Conservation (phyloP, 306 rosid genomes). For the Abrus pulchellus region DNA sequence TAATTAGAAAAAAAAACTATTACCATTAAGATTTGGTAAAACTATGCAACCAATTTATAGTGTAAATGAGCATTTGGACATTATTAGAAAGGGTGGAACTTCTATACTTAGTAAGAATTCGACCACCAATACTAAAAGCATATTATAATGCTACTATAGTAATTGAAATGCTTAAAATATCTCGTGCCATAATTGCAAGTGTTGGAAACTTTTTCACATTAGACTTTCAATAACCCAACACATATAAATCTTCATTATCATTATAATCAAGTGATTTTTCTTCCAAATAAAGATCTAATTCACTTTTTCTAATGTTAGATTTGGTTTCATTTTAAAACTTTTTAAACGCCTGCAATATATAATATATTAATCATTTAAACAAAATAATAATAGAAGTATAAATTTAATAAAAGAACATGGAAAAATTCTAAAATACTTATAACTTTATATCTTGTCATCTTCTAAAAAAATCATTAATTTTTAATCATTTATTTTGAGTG, state of each 20-base stretch:
- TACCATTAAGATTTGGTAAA: neutral
- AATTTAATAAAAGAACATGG: no score
- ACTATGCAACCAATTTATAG: neutral
- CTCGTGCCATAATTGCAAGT: neutral
- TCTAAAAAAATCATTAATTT: no score
- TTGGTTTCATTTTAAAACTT: neutral
- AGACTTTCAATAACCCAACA: neutral
- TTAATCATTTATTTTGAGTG: no score
- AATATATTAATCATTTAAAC: neutral
- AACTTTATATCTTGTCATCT: no score
- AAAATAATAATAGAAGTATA: neutral
- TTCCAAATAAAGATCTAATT: neutral
- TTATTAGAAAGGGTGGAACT: neutral
- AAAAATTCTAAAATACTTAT: no score
- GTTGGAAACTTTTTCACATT: neutral
- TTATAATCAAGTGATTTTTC: neutral
- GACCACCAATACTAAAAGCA: neutral
- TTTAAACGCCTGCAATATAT: neutral
- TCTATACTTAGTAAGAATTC: neutral
- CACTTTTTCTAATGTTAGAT: neutral
- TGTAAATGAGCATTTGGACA: neutral
- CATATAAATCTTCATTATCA: neutral
- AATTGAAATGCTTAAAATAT: neutral
- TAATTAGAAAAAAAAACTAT: neutral
- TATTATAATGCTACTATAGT: neutral